Evolutionary conservation across 139 green algal genomes (phyloP), one percentile per base, ranked within the genome.

Genomic region (Micractinium conductrix): DNA sequence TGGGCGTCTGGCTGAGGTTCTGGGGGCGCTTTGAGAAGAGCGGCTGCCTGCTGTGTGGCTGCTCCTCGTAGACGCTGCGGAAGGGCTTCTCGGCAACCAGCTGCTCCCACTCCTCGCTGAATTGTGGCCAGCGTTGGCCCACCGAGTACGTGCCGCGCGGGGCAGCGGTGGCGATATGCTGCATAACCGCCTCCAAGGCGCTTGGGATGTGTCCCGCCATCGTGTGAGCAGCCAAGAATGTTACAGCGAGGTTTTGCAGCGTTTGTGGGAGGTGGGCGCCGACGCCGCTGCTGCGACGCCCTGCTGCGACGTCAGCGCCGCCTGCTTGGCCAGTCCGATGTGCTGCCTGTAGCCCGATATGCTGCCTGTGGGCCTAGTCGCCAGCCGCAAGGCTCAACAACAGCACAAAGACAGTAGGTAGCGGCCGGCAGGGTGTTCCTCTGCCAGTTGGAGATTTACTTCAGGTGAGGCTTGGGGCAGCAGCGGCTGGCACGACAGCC

Each of bases 1-100:
- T 55, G 12, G 69, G 40, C 40, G 69, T 75, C 69, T 75, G 69
- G 69, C 69, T 75, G 12, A 75, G 40, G 38, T 75, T 75, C 9
- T 14, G 24, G 24, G 40, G 8, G 14, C 69, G 69, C 40, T n/a
- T 45, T 45, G 22, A 75, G 69, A 75, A 53, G 38, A 75, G 69
- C 40, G 69, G 69, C 40, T 75, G 69, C 65, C 10, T 19, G 5
- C 12, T 45, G 38, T 35, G 16, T 21, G 21, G 3, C 24, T 21
- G 12, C 17, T 53, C 38, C 40, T 75, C 69, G 24, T 53, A 75
- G 21, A 75, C 38, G 69, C 22, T 37, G n/a, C 69, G 69, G 40
- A 75, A 75, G 38, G 69, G 69, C 40, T 55, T n/a, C 69, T 55
- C 17, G 7, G 33, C 69, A 45, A 75, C 69, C 40, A 75, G 69